These are phyloP conservation scores for Euphorbia celastroides DNA, from an alignment of 441 rosid genomes.

Conservation along the genomic window DNA sequence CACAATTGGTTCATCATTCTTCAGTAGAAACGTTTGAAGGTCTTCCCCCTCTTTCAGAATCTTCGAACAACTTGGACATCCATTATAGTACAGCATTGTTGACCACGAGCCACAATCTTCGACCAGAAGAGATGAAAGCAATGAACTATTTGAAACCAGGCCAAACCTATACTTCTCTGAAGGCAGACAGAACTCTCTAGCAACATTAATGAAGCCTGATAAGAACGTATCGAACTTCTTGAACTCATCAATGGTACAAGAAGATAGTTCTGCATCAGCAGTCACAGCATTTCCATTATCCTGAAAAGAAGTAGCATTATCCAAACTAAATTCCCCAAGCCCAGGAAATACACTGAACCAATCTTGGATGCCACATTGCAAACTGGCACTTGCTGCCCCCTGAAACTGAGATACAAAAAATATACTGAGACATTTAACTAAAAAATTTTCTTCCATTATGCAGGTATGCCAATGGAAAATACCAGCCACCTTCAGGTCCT, in stretches of 20 bases:
- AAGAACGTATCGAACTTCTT: slow-evolving; percentile 64
- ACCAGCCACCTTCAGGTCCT: slow-evolving; percentile 82
- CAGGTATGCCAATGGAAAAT: slow-evolving; percentile 45
- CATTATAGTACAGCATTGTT: slow-evolving; percentile 52
- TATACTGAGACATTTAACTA: slow-evolving; percentile 2
- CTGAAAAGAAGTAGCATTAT: slow-evolving; percentile 35
- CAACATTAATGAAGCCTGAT: slow-evolving; percentile 41
- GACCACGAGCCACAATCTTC: slow-evolving; percentile 58
- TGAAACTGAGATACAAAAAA: slow-evolving; percentile 25
- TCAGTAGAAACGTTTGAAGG: slow-evolving; percentile 42
- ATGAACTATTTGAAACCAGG: slow-evolving; percentile 51
- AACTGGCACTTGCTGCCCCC: slow-evolving; percentile 37
- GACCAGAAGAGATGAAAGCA: slow-evolving; percentile 51
- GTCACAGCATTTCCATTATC: slow-evolving; percentile 28
- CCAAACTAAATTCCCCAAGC: slow-evolving; percentile 47
- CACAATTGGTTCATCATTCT: slow-evolving; percentile 39
- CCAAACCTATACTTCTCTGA: slow-evolving; percentile 74
- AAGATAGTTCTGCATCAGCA: slow-evolving; percentile 30
- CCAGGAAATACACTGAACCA: slow-evolving; percentile 56
- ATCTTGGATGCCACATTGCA: slow-evolving; percentile 51
- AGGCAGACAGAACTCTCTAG: slow-evolving; percentile 66
- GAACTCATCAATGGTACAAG: slow-evolving; percentile 62
- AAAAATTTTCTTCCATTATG: slow-evolving; percentile 11
- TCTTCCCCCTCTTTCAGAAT: slow-evolving; percentile 52
- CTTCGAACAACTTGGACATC: slow-evolving; percentile 75